Percentiles rank a stretch among this genome's conserved stretches.
Conservation (phyloP, 2,329 filamentous ascomycete genomes). For the Fusarium albidum region DNA sequence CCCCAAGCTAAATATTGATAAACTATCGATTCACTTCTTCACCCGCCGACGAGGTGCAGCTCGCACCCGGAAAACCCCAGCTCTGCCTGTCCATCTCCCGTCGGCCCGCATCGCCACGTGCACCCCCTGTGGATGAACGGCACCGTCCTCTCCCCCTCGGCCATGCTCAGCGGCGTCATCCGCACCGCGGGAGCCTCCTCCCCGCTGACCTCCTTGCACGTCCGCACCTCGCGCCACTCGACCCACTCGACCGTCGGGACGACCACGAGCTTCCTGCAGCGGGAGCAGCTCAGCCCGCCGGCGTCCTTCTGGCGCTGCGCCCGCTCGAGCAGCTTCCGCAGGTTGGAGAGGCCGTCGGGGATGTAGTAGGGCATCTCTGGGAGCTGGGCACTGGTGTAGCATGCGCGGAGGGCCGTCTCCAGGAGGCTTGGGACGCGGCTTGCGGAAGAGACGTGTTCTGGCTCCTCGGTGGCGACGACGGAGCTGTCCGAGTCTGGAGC, state of each 20-base stretch:
- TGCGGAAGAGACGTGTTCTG: constrained; percentile 28
- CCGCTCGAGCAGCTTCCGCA: constrained; percentile 51
- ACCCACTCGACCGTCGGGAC: constrained; percentile 66
- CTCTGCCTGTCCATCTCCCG: constrained; percentile 9
- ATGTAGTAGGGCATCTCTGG: constrained; percentile 54
- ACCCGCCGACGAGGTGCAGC: constrained; percentile 17
- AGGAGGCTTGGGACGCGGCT: constrained; percentile 58
- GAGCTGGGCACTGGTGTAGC: constrained; percentile 53
- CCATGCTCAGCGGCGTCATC: constrained; percentile 40
- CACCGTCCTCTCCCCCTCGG: constrained; percentile 48
- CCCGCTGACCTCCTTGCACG: constrained; percentile 19
- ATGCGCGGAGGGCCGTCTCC: constrained; percentile 58
- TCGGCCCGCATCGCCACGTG: constrained; percentile 58
- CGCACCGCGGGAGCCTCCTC: constrained; percentile 16
- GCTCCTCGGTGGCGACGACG: constrained; percentile 1
- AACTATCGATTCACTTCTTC: constrained; percentile 4
- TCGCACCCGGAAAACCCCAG: constrained; percentile 35
- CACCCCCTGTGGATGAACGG: constrained; percentile 59
- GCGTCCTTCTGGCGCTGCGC: constrained; percentile 52
- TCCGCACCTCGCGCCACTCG: constrained; percentile 63
- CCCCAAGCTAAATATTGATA: constrained; percentile 17
- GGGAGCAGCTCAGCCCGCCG: constrained; percentile 61
- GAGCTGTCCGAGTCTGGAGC: constrained; percentile 20
- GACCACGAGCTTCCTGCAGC: constrained; percentile 58
- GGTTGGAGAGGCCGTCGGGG: constrained; percentile 50